Conservation (phyloP, 805 yeast genomes). For the Ogataea pilisensis region DNA sequence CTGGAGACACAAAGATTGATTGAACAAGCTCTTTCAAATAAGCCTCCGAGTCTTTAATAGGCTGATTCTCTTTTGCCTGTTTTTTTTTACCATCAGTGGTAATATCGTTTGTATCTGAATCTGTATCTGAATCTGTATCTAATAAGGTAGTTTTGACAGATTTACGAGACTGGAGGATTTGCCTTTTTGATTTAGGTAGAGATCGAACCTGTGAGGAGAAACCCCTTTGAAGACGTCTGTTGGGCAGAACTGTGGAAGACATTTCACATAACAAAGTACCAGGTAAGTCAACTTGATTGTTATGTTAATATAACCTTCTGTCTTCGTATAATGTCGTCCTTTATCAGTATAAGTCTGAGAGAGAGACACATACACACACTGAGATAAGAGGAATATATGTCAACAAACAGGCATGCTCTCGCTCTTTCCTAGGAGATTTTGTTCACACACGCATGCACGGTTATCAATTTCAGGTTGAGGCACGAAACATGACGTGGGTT, state of each 20-base stretch:
- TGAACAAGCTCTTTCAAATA: conserved; percentile 20
- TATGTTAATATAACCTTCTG: too few species aligned
- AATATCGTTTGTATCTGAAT: too few species aligned
- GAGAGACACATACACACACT: too few species aligned
- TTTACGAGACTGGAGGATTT: neutral
- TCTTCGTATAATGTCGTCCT: too few species aligned
- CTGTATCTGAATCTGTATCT: neutral
- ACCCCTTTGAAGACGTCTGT: neutral
- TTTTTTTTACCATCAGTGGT: too few species aligned
- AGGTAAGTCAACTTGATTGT: too few species aligned
- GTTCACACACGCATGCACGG: neutral
- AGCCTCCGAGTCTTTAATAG: conserved; percentile 20
- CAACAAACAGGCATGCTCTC: too few species aligned
- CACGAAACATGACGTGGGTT: too few species aligned
- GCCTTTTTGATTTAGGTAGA: conserved; percentile 1
- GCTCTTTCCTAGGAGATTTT: neutral
- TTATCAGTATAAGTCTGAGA: too few species aligned
- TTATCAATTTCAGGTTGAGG: neutral
- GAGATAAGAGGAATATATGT: too few species aligned
- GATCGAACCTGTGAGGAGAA: conserved; percentile 2
- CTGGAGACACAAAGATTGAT: conserved; percentile 10
- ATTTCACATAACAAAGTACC: neutral
- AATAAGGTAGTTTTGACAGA: too few species aligned
- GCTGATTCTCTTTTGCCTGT: neutral
- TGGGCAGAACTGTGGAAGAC: conserved; percentile 1